Evolutionary conservation across 805 yeast genomes (phyloP).

Genomic region (Zygosaccharomyces bisporus): DNA sequence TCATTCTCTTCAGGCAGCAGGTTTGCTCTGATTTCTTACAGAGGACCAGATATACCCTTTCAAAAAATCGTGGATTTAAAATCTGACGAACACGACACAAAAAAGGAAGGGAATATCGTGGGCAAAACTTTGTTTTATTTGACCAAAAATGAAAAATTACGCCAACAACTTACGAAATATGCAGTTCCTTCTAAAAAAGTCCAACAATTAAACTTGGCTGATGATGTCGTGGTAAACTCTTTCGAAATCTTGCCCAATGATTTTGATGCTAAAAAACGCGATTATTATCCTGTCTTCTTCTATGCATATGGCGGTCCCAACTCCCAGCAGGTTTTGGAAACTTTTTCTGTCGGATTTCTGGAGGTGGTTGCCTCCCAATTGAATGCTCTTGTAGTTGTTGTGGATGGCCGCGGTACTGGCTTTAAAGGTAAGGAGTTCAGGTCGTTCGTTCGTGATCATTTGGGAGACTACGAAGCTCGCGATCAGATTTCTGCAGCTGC

Average conservation of each 20-base stretch:
- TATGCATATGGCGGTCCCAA: conserved; percentile 96
- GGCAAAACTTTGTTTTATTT: conserved; percentile 33
- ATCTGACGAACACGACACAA: conserved; percentile 25
- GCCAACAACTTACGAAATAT: conserved; percentile 39
- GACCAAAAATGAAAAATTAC: conserved; percentile 43
- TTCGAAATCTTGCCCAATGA: conserved; percentile 73
- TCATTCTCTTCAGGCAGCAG: conserved; percentile 79
- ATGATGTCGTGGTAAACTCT: conserved; percentile 53
- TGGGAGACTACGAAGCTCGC: conserved; percentile 76
- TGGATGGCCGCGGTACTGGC: conserved; percentile 97
- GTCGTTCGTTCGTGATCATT: conserved; percentile 70
- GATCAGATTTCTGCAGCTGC: conserved; percentile 89
- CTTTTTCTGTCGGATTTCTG: conserved; percentile 62
- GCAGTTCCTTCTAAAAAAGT: conserved; percentile 54
- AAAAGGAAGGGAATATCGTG: conserved; percentile 18
- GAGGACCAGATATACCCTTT: conserved; percentile 77
- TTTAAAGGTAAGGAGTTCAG: conserved; percentile 77
- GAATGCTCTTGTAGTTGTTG: conserved; percentile 84
- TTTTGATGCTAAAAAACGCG: conserved; percentile 49
- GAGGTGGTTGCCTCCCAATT: conserved; percentile 72
- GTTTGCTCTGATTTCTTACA: conserved; percentile 63
- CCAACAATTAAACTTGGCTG: conserved; percentile 52
- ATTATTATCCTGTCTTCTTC: conserved; percentile 80
- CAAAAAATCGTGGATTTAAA: conserved; percentile 66
- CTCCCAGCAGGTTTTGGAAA: conserved; percentile 71